Evolutionary conservation across 495 filamentous ascomycete genomes (phyloP).

Genomic region (Neurospora intermedia): DNA sequence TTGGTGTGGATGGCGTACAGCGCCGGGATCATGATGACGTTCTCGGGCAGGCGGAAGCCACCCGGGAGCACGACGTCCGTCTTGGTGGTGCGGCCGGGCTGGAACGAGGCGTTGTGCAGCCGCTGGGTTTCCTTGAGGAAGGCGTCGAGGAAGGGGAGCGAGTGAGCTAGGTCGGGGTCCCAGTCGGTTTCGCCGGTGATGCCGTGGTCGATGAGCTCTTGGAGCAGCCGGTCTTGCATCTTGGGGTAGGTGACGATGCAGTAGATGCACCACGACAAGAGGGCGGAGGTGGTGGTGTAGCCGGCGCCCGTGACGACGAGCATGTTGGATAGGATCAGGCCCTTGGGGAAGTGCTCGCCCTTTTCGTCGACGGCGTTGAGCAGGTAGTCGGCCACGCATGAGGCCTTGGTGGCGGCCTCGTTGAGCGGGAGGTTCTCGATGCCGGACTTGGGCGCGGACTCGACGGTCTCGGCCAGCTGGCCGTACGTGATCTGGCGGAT

Average conservation of each 20-base stretch:
- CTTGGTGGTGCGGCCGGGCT: slow-evolving; percentile 42
- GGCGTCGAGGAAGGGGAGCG: slow-evolving; percentile 39
- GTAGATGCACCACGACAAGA: slow-evolving; percentile 46
- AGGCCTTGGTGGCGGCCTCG: slow-evolving; percentile 40
- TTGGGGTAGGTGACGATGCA: slow-evolving; percentile 35
- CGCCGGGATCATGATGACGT: slow-evolving; percentile 36
- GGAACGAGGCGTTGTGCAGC: slow-evolving; percentile 44
- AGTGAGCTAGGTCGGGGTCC: slow-evolving; percentile 30
- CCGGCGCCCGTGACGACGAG: slow-evolving; percentile 38
- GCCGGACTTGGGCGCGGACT: slow-evolving; percentile 19
- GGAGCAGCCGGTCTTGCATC: slow-evolving; percentile 41
- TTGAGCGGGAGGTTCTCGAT: slow-evolving; percentile 35
- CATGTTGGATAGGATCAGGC: slow-evolving; percentile 9
- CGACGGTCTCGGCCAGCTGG: slow-evolving; percentile 31
- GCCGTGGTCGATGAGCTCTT: slow-evolving; percentile 43
- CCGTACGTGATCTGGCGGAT: slow-evolving; percentile 18
- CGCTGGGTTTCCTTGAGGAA: slow-evolving; percentile 50
- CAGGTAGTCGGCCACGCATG: slow-evolving; percentile 29
- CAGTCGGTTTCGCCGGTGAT: slow-evolving; percentile 20
- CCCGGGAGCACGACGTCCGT: slow-evolving; percentile 43
- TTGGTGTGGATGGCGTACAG: slow-evolving; percentile 45
- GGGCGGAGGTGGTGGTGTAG: slow-evolving; percentile 41
- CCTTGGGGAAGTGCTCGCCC: slow-evolving; percentile 38
- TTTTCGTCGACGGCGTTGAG: slow-evolving; percentile 39
- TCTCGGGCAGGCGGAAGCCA: slow-evolving; percentile 41